These are phyloP conservation scores for Coemansia sp. DNA, from an alignment of 192 early-diverging fungal genomes.

Conservation along the genomic window DNA sequence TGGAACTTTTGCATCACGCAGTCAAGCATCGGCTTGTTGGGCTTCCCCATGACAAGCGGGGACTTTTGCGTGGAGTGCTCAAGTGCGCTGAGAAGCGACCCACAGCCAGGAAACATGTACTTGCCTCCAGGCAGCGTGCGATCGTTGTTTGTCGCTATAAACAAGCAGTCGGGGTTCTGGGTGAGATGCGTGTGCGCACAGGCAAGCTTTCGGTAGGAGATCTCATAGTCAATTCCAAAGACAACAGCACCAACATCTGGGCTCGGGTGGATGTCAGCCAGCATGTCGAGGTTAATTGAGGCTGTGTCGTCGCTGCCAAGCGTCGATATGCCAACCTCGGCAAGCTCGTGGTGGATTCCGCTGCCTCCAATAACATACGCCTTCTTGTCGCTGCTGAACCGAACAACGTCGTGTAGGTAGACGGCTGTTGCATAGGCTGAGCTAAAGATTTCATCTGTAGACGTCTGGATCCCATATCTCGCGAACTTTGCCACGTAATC, in stretches of 20 bases:
- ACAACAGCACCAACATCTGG: conserved; percentile 85
- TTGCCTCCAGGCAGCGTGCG: conserved; percentile 82
- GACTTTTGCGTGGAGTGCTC: conserved; percentile 71
- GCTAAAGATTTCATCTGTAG: conserved; percentile 85
- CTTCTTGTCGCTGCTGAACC: conserved; percentile 84
- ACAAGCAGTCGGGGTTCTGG: conserved; percentile 68
- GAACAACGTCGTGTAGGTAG: conserved; percentile 81
- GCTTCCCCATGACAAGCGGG: conserved; percentile 92
- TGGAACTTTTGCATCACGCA: conserved; percentile 82
- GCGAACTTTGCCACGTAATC: conserved; percentile 83
- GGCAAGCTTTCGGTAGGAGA: conserved; percentile 92
- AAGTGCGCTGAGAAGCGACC: conserved; percentile 76
- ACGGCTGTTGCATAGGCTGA: conserved; percentile 91
- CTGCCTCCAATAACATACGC: conserved; percentile 89
- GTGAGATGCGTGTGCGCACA: conserved; percentile 86
- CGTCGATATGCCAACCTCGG: conserved; percentile 69
- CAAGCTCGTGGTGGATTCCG: conserved; percentile 87
- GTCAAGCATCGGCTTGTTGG: conserved; percentile 91
- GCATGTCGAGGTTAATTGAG: conserved; percentile 55
- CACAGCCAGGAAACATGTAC: conserved; percentile 76
- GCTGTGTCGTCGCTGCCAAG: conserved; percentile 59
- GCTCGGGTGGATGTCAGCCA: conserved; percentile 62
- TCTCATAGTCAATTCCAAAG: conserved; percentile 86
- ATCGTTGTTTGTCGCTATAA: conserved; percentile 94
- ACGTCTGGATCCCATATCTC: conserved; percentile 75